A percentile compares a stretch with the other conserved stretches of the same genome.
These are phyloP conservation scores for Fagopyrum homotropicum DNA, from an alignment of 148 eudicot genomes.

Conservation along the genomic window DNA sequence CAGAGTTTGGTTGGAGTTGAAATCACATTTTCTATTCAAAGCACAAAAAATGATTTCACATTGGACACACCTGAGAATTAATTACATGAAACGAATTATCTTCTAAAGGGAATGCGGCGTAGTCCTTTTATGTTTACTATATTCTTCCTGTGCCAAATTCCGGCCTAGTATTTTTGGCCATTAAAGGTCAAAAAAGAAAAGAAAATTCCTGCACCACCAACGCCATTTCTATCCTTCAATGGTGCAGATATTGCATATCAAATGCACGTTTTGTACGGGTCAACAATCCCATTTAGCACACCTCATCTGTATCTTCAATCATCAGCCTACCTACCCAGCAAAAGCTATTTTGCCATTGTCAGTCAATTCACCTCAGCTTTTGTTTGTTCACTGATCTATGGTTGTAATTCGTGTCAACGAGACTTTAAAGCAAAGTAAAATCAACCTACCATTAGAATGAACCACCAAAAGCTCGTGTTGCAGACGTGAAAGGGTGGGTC, in stretches of 20 bases:
- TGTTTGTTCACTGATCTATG: not conserved
- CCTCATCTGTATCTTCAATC: not conserved
- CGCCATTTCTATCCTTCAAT: not conserved
- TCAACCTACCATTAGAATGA: not conserved
- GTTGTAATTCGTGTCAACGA: not conserved
- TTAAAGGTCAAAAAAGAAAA: not conserved
- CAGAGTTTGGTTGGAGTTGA: too few relatives aligned
- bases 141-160: not conserved
- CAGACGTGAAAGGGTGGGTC: not conserved
- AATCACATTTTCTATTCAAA: not conserved
- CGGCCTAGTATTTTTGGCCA: not conserved
- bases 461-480: not conserved
- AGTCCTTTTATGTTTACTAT: not conserved
- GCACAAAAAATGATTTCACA: not conserved
- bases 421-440: not conserved
- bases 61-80: not conserved
- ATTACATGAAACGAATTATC: not conserved
- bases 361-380: not conserved
- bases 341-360: not conserved
- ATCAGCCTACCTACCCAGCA: not conserved
- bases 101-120: not conserved
- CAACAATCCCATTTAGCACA: too few relatives aligned
- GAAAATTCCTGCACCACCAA: not conserved
- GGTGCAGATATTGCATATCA: not conserved
- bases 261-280: not conserved